These are phyloP conservation scores for Lachancea nothofagi DNA, from an alignment of 805 yeast genomes.

Conservation along the genomic window DNA sequence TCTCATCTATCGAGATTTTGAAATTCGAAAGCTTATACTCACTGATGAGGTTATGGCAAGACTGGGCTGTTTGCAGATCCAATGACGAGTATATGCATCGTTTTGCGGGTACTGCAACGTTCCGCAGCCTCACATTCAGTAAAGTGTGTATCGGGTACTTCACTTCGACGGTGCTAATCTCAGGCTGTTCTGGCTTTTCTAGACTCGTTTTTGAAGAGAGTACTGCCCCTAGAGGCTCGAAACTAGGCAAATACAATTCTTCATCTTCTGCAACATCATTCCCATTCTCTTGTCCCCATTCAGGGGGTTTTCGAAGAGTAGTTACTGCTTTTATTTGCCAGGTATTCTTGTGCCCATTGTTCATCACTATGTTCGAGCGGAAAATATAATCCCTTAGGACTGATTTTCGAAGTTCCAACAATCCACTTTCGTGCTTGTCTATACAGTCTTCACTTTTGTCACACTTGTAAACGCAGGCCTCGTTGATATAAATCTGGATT, in stretches of 20 bases:
- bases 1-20: background rate
- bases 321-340: conserved; percentile 2
- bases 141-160: conserved; percentile 30
- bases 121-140: conserved; percentile 30
- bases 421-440: background rate
- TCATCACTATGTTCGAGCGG: conserved; percentile 31
- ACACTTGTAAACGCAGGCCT: conserved; percentile 20
- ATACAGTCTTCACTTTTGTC: conserved; percentile 9
- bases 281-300: background rate
- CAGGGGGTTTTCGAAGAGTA: conserved; percentile 9
- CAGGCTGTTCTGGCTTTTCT: background rate
- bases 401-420: conserved; percentile 18
- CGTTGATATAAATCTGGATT: conserved; percentile 28
- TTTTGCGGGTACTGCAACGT: conserved; percentile 19
- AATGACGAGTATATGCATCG: conserved; percentile 27
- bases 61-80: conserved; percentile 25
- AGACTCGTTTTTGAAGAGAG: background rate
- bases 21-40: conserved; percentile 1
- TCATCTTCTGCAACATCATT: conserved; percentile 3
- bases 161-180: conserved; percentile 1
- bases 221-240: conserved; percentile 21
- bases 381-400: conserved; percentile 21
- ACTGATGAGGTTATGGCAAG: conserved; percentile 1
- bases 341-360: conserved; percentile 29
- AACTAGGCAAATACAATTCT: conserved; percentile 21